Conservation (phyloP, 2,329 filamentous ascomycete species). For the Fusarium clavum region DNA sequence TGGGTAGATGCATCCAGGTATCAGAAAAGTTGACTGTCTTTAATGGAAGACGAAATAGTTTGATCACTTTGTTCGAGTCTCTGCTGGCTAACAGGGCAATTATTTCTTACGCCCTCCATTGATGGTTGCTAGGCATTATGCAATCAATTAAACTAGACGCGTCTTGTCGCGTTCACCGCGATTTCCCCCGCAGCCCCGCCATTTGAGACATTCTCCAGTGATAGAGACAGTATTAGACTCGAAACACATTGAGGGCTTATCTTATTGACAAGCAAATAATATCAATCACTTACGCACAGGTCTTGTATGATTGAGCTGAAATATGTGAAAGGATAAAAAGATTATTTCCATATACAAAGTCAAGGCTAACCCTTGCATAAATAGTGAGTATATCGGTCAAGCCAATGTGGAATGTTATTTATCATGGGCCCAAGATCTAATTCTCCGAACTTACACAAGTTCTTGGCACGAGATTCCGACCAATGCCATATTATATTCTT, state of each 20-base stretch:
- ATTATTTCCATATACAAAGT: background rate
- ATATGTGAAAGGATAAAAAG: background rate
- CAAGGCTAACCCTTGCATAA: background rate
- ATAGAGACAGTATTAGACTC: background rate
- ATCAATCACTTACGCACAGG: background rate
- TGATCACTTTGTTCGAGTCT: background rate
- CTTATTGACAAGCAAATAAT: background rate
- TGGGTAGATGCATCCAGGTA: background rate
- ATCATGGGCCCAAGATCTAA: background rate
- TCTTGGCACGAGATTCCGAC: background rate
- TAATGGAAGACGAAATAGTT: background rate
- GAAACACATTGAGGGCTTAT: background rate
- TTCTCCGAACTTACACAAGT: background rate
- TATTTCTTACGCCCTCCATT: background rate
- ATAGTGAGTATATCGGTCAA: background rate
- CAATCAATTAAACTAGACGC: conserved; percentile 39
- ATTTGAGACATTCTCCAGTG: background rate
- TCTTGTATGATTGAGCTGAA: background rate
- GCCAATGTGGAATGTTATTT: background rate
- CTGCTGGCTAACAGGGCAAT: background rate
- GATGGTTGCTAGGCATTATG: background rate
- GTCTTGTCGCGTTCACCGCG: conserved; percentile 25
- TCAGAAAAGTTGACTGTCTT: background rate
- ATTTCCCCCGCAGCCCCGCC: conserved; percentile 15
- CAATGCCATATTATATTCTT: background rate